These are phyloP conservation scores for Zygotorulaspora sp. DNA, from an alignment of 805 yeast species.

Conservation along the genomic window DNA sequence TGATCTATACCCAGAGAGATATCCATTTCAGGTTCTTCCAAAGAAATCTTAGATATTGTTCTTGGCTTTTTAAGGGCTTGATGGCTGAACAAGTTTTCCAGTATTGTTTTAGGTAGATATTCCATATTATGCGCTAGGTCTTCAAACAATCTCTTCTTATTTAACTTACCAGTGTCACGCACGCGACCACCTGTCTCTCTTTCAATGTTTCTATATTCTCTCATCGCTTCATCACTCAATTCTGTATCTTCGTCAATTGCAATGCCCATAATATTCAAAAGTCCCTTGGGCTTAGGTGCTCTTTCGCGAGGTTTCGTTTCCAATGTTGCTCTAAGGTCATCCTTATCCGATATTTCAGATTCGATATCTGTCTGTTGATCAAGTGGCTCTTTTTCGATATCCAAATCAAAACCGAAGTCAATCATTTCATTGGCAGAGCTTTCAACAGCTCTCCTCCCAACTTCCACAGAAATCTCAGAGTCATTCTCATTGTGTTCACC, in stretches of 20 bases:
- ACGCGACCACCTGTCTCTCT: not conserved
- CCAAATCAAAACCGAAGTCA: constrained; percentile 54
- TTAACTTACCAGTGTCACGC: constrained; percentile 4
- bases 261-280: constrained; percentile 16
- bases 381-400: constrained; percentile 37
- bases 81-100: constrained; percentile 17
- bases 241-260: constrained; percentile 22
- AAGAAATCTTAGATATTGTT: constrained; percentile 3
- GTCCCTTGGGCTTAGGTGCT: constrained; percentile 12
- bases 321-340: not conserved
- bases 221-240: constrained; percentile 16
- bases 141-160: constrained; percentile 22
- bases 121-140: constrained; percentile 19
- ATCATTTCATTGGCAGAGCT: constrained; percentile 28
- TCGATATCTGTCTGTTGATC: constrained; percentile 1
- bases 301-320: not conserved
- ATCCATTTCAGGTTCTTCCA: constrained; percentile 22
- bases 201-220: constrained; percentile 8
- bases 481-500: constrained; percentile 18
- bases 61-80: constrained; percentile 23
- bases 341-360: not conserved
- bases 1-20: constrained; percentile 25
- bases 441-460: constrained; percentile 50
- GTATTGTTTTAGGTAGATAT: constrained; percentile 20
- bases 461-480: constrained; percentile 59